These are phyloP conservation scores for Mucor mucedo DNA, from an alignment of 371 early-diverging fungal species.

Conservation along the genomic window DNA sequence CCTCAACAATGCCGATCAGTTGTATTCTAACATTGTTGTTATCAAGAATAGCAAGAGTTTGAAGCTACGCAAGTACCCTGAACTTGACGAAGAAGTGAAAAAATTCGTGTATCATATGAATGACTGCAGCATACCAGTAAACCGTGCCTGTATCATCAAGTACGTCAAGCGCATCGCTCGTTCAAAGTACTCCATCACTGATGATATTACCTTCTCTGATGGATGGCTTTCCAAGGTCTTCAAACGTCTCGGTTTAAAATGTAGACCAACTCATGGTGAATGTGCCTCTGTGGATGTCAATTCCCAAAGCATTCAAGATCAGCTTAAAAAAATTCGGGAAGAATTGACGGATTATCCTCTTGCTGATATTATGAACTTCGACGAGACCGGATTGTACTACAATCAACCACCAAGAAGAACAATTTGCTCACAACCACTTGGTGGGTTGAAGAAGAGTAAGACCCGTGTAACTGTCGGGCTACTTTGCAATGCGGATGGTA, in stretches of 20 bases:
- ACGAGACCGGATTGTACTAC: constrained; percentile 26
- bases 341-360: not conserved
- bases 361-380: constrained; percentile 11
- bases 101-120: not conserved
- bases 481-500: no score
- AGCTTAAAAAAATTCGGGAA: no score
- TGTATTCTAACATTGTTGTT: not conserved
- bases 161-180: not conserved
- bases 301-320: no score
- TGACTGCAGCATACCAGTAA: not conserved
- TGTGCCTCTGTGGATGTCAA: no score
- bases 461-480: no score
- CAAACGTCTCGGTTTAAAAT: no score
- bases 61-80: not conserved
- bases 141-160: not conserved
- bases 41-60: not conserved
- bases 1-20: not conserved
- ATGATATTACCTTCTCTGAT: not conserved
- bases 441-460: not conserved
- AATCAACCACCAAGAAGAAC: constrained; percentile 17
- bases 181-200: not conserved
- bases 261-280: no score
- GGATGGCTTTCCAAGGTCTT: not conserved
- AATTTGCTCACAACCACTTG: constrained; percentile 1
- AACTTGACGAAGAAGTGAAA: not conserved